phyloP scores from a whole-genome alignment of 2,329 filamentous ascomycete genomes.

The Sordariomycetes sp. region DNA sequence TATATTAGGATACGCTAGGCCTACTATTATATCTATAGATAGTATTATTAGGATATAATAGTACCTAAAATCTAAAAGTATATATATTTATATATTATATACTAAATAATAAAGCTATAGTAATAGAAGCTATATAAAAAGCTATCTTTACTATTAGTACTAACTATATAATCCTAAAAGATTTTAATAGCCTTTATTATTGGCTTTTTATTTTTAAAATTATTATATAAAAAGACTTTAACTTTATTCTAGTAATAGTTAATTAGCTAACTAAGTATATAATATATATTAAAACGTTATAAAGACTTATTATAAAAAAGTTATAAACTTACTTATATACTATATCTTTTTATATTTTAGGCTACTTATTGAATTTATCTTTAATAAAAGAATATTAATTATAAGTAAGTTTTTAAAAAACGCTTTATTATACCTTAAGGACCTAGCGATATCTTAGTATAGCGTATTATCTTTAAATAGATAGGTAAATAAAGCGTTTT shows the following conservation, averaged over 20 bases:
- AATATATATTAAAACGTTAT: background rate
- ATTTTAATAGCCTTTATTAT: background rate
- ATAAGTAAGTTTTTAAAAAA: background rate
- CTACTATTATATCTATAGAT: no score
- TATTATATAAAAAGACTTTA: background rate
- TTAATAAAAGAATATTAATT: background rate
- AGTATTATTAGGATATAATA: background rate
- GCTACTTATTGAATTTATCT: background rate
- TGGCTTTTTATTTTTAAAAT: background rate
- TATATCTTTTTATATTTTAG: background rate
- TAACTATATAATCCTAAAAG: background rate
- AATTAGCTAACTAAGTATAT: background rate
- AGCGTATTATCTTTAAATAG: background rate
- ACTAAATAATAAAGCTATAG: background rate
- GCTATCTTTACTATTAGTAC: background rate
- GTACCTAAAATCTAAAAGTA: background rate
- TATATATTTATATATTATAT: background rate
- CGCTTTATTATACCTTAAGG: no score
- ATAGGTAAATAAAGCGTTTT: background rate
- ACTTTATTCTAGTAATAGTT: background rate
- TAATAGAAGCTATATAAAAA: background rate
- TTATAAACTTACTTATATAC: background rate
- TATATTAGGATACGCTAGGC: no score
- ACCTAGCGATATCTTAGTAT: background rate
- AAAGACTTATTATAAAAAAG: background rate